Conservation (phyloP, 306 rosid genomes). For the Lagenaria siceraria region DNA sequence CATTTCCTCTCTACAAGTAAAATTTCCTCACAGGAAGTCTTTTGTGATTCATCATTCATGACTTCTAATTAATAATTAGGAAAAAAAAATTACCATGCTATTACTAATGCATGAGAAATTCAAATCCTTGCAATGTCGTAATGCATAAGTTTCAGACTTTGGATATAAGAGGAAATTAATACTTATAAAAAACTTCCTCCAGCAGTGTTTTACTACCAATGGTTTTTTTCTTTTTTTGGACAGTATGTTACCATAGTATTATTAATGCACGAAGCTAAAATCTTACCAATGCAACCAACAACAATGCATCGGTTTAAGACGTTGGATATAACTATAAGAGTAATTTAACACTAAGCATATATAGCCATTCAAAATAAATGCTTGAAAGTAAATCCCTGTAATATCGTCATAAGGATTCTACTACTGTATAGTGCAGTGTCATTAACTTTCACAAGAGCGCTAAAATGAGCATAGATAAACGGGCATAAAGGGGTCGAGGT, state of each 20-base stretch:
- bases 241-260: too few species aligned
- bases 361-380: not conserved
- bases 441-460: not conserved
- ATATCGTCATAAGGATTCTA: not conserved
- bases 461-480: too few species aligned
- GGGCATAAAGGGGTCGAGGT: too few species aligned
- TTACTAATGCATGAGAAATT: too few species aligned
- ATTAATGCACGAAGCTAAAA: not conserved
- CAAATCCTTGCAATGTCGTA: too few species aligned
- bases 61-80: not conserved
- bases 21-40: not conserved
- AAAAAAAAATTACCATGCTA: not conserved
- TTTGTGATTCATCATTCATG: not conserved
- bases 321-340: not conserved
- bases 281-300: not conserved
- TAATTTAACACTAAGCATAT: not conserved
- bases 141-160: too few species aligned
- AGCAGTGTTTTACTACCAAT: too few species aligned
- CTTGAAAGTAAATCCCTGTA: not conserved
- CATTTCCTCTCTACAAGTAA: not conserved
- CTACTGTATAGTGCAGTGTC: not conserved
- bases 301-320: not conserved
- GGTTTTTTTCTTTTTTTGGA: too few species aligned
- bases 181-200: too few species aligned
- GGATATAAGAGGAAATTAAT: too few species aligned